These are phyloP conservation scores for Agrocybe pediades DNA, from an alignment of 768 basidiomycete genomes.

Conservation along the genomic window DNA sequence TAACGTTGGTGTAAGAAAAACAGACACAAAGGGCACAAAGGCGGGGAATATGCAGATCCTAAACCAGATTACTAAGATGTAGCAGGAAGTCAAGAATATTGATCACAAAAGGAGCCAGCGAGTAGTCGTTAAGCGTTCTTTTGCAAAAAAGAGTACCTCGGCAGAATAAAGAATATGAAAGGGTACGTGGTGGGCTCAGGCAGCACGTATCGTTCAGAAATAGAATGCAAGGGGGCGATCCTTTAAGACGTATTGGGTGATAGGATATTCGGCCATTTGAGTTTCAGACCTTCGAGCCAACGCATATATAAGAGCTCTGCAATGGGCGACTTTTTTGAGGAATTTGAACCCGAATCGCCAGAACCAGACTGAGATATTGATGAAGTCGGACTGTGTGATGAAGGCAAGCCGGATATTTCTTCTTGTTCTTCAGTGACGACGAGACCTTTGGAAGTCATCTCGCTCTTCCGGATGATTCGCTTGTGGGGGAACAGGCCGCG, in stretches of 20 bases:
- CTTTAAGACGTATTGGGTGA: constrained; percentile 22
- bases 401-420: constrained; percentile 56
- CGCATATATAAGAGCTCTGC: constrained; percentile 96
- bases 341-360: constrained; percentile 38
- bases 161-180: constrained; percentile 1
- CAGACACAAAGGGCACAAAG: not conserved
- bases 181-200: no score
- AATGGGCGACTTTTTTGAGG: constrained; percentile 79
- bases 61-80: not conserved
- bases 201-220: no score
- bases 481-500: constrained; percentile 80
- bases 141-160: not conserved
- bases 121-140: not conserved
- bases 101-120: not conserved
- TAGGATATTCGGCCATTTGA: constrained; percentile 85
- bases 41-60: not conserved
- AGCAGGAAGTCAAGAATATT: not conserved
- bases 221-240: no score
- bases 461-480: constrained; percentile 75
- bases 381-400: constrained; percentile 35
- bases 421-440: constrained; percentile 84
- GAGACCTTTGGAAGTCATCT: constrained; percentile 83
- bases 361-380: constrained; percentile 21
- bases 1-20: not conserved
- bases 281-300: constrained; percentile 89